A percentile compares a stretch with the other conserved stretches of the same genome.
Conservation (phyloP, 257 asterid genomes). For the Misopates orontium region DNA sequence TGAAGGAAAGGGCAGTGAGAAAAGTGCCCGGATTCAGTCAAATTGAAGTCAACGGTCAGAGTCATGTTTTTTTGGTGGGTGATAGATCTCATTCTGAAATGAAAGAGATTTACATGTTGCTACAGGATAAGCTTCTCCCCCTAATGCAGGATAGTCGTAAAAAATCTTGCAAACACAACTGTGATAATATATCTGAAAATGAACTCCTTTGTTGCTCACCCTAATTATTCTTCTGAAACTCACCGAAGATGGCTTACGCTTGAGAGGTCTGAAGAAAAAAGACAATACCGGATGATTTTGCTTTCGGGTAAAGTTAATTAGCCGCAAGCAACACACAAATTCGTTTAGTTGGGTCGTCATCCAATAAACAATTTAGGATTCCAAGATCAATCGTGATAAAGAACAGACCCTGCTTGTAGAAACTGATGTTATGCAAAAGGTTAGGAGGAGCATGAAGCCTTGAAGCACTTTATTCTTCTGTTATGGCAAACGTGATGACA, state of each 20-base stretch:
- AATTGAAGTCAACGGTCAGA: conserved; percentile 58
- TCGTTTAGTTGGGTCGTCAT: neutral
- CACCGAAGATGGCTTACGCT: neutral
- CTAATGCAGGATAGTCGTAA: conserved; percentile 40
- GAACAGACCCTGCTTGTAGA: too few relatives aligned
- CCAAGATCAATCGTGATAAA: too few relatives aligned
- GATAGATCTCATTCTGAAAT: conserved; percentile 53
- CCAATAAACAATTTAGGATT: too few relatives aligned
- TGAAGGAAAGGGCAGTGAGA: conserved; percentile 53
- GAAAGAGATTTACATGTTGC: conserved; percentile 45
- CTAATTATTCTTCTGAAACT: neutral
- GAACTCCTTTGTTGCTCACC: neutral
- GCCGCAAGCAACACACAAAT: too few relatives aligned
- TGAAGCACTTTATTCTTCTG: too few relatives aligned
- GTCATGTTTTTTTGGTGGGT: conserved; percentile 48
- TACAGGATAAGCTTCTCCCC: conserved; percentile 44
- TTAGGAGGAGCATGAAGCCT: too few relatives aligned
- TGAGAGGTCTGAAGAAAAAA: neutral
- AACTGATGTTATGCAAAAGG: too few relatives aligned
- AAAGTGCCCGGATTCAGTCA: conserved; percentile 58
- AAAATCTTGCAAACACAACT: conserved; percentile 5
- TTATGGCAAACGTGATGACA: too few relatives aligned
- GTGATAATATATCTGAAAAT: conserved; percentile 6
- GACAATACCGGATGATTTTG: too few relatives aligned
- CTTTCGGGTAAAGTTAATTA: too few relatives aligned